Base-by-base conservation (phyloP, 148 eudicot genomes). In the Euryodendron excelsum region DNA sequence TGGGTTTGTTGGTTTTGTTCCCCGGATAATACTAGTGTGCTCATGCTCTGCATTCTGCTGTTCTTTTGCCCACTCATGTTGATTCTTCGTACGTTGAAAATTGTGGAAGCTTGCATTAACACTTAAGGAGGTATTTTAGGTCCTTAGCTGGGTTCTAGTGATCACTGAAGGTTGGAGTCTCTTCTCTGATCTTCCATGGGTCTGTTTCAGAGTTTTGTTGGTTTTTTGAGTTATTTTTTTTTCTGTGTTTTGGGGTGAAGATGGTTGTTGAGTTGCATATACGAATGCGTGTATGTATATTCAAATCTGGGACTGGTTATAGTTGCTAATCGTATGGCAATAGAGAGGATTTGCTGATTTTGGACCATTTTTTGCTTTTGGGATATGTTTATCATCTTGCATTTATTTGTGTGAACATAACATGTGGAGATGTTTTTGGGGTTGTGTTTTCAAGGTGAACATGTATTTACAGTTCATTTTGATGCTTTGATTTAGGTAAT, bases 1-100 rank as follows among this genome's bases (percentile, higher is more conserved):
- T 83, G 82, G 80, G 80, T 62, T 47, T 77, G 47, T 72, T 47
- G 68, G 39, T 65, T 80, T 72, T 83, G 77, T 76, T 73, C 18
- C 59, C 31, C 70, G 0, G 41, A 47, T 52, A 60, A 36, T 73
- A 17, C 62, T 58, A 8, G 25, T 25, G 7, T 4, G 31, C 21
- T 63, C 7, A 7, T 23, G 39, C 77, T 81, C 47, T 37, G 31
- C 21, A 61, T 79, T 72, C 27, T 63, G 13, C 65, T 47, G 14
- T 36, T 55, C 34, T 48, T 76, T 34, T 33, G 8, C 41, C 59
- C 67, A 9, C 44, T 41, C 27, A 5, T 17, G 9, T 78, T 70
- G 69, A 70, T 77, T 77, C 64, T 66, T 36, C 27, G 27, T 30
- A n/a, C n/a, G n/a, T n/a, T n/a, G n/a, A n/a, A n/a, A 52, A 2